Percentiles rank a stretch among this genome's conserved stretches.
Conservation (phyloP, 768 basidiomycete genomes). For the Mycena albidolilacea region DNA sequence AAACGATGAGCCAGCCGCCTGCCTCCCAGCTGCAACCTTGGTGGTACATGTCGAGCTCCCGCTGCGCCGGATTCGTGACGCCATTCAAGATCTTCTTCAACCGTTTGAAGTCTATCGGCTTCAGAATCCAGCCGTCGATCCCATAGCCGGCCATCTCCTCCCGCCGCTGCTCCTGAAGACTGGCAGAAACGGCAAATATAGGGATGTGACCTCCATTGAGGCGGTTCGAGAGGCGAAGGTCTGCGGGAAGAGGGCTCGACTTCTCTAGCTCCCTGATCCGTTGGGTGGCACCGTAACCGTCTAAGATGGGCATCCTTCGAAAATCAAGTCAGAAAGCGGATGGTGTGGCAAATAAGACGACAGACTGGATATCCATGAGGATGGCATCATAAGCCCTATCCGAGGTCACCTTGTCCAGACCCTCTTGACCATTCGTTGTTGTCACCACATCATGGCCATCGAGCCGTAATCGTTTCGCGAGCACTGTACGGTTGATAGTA, state of each 20-base stretch:
- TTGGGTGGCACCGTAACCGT: slow-evolving; percentile 79
- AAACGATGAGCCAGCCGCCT: slow-evolving; percentile 69
- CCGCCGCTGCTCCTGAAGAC: slow-evolving; percentile 71
- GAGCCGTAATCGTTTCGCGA: slow-evolving; percentile 75
- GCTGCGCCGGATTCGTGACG: slow-evolving; percentile 66
- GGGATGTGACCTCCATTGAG: slow-evolving; percentile 76
- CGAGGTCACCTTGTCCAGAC: slow-evolving; percentile 68
- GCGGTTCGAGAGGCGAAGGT: slow-evolving; percentile 56
- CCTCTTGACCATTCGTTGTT: slow-evolving; percentile 84
- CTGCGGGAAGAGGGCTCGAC: slow-evolving; percentile 33
- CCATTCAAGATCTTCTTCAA: slow-evolving; percentile 72
- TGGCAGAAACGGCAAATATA: slow-evolving; percentile 88
- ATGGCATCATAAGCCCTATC: slow-evolving; percentile 80
- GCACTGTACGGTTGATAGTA: slow-evolving; percentile 78
- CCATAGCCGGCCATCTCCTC: slow-evolving; percentile 67
- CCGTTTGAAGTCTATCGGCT: slow-evolving; percentile 85
- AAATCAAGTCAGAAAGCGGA: slow-evolving; percentile 3
- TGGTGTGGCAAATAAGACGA: slow-evolving; percentile 21
- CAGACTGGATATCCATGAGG: slow-evolving; percentile 89
- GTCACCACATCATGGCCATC: slow-evolving; percentile 78
- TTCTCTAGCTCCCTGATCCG: slow-evolving; percentile 77
- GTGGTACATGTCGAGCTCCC: slow-evolving; percentile 66
- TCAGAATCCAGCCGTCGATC: slow-evolving; percentile 88
- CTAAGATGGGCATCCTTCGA: slow-evolving; percentile 82
- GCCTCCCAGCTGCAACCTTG: slow-evolving; percentile 71